Base-by-base conservation (phyloP, 108 stramenopile genomes). In the Mayamaea pseudoterrestris region DNA sequence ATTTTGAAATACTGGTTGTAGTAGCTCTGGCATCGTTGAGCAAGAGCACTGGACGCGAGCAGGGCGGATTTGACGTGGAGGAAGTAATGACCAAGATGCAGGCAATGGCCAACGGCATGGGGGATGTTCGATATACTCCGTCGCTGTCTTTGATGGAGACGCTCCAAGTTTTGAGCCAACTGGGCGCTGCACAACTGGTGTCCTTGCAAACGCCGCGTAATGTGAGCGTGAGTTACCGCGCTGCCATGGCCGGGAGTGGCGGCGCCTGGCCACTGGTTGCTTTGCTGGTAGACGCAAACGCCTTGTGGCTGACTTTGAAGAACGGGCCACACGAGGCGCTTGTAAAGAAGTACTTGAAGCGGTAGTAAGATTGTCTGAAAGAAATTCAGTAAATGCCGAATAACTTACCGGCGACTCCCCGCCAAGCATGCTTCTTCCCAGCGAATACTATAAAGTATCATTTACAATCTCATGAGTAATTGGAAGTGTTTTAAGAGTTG, bases 61-160 rank as follows among this genome's bases (percentile, higher is more conserved):
- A 55, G 17, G 76, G 71, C 8, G 68, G 68, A 13, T 78, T 87
- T 37, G 68, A 71, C 40, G 58, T 86, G 5, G 44, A 76, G 39
- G 90, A 93, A 11, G 56, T 88, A 24, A 37, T 77, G 0, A 61
- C 49, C 11, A 93, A 93, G 48, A 87, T 88, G 63, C 71, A 78
- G 40, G 61, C 66, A 2, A 68, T 93, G 26, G 66, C 75, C 3
- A 70, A 73, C 56, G 58, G 63, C 43, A 58, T 51, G 13, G 90
- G 90, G 8, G 57, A 87, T 47, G 43, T 18, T 11, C 24, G 51
- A 41, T 92, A 84, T 53, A 4, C 68, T 32, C 80, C 83, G 0
- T 53, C 74, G 13, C 90, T 83, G 5, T 55, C 57, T 32, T 60
- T 82, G 17, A 44, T 40, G 7, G 78, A 82, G 50, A 30, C 73